These are phyloP conservation scores for Striga hermonthica DNA, from an alignment of 305 asterid genomes.

Conservation along the genomic window DNA sequence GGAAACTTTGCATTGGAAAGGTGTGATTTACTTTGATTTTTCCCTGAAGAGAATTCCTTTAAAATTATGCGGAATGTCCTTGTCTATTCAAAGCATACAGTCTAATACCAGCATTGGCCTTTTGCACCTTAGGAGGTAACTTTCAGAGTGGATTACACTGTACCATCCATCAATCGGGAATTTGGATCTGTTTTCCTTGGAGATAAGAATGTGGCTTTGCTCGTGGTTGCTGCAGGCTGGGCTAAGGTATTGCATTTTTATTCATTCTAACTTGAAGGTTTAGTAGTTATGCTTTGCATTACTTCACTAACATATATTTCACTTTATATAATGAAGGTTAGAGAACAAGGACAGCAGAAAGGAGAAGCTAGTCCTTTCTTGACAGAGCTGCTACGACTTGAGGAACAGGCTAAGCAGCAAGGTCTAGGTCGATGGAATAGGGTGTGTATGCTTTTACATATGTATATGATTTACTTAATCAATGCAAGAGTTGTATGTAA, in stretches of 20 bases:
- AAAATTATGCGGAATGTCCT: background rate
- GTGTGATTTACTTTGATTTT: constrained; percentile 36
- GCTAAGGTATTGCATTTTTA: constrained; percentile 62
- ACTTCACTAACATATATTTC: constrained; percentile 13
- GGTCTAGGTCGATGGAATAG: constrained; percentile 97
- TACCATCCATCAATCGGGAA: constrained; percentile 79
- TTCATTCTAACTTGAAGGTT: constrained; percentile 7
- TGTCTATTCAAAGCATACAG: constrained; percentile 1
- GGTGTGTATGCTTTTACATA: constrained; percentile 44
- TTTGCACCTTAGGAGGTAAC: constrained; percentile 65
- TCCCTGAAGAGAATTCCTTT: background rate
- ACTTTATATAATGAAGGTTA: constrained; percentile 53
- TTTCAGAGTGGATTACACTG: constrained; percentile 87
- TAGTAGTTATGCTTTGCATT: constrained; percentile 20
- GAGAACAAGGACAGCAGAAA: constrained; percentile 93
- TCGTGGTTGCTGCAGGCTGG: constrained; percentile 95
- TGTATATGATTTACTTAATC: background rate
- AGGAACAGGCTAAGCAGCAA: constrained; percentile 87
- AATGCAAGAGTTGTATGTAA: too few species aligned
- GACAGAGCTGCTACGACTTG: constrained; percentile 65
- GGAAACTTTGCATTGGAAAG: constrained; percentile 96
- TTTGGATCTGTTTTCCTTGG: constrained; percentile 87
- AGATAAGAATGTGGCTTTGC: constrained; percentile 66
- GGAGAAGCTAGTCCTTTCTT: constrained; percentile 86
- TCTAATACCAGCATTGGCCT: background rate